These are phyloP conservation scores for Botrytis paeoniae DNA, from an alignment of 2,329 filamentous ascomycete genomes.

Conservation along the genomic window DNA sequence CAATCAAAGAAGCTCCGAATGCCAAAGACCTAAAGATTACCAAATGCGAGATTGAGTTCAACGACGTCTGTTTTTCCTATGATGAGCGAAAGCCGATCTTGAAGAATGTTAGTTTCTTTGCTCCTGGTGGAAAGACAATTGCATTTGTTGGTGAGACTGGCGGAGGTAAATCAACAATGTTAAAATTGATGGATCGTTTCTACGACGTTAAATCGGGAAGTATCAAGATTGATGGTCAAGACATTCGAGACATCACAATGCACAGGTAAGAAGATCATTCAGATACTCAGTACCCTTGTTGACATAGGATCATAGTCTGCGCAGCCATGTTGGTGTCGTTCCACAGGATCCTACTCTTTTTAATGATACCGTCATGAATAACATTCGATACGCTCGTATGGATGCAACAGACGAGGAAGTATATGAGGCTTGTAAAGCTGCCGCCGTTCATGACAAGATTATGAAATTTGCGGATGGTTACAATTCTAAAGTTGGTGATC, in stretches of 20 bases:
- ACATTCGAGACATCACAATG: conserved; percentile 42
- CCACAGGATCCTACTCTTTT: conserved; percentile 57
- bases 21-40: conserved; percentile 46
- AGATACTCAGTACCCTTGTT: conserved; percentile 40
- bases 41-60: conserved; percentile 38
- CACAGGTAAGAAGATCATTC: conserved; percentile 47
- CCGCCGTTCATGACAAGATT: conserved; percentile 59
- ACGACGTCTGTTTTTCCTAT: conserved; percentile 41
- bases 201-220: conserved; percentile 44
- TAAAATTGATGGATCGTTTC: conserved; percentile 45
- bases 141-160: conserved; percentile 48
- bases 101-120: conserved; percentile 39
- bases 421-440: conserved; percentile 52
- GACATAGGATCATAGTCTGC: conserved; percentile 26
- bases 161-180: conserved; percentile 45
- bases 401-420: conserved; percentile 35
- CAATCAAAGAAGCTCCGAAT: conserved; percentile 47
- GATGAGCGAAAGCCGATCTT: conserved; percentile 36
- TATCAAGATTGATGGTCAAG: conserved; percentile 41
- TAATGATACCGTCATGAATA: conserved; percentile 48
- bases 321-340: conserved; percentile 52
- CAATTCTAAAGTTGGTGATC: conserved; percentile 45
- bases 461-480: conserved; percentile 51
- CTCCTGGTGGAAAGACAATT: conserved; percentile 42
- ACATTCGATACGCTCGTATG: conserved; percentile 36